Evolutionary conservation across 768 basidiomycete species (phyloP).

Genomic region (Boletellus ananas): DNA sequence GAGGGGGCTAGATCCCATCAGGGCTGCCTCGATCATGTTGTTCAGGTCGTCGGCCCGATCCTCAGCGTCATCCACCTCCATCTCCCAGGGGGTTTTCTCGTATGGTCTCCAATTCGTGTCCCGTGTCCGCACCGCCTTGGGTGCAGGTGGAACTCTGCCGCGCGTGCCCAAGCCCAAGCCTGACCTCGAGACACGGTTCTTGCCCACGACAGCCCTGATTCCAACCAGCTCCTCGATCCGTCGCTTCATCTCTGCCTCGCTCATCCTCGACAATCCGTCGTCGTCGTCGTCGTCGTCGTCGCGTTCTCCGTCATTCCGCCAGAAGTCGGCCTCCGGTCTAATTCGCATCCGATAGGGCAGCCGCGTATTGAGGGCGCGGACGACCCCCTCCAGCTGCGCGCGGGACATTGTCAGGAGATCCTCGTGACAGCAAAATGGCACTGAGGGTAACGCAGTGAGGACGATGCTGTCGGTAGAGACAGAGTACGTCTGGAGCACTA

Average conservation of each 20-base stretch:
- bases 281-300: neutral
- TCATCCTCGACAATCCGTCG: constrained; percentile 24
- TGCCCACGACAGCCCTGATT: constrained; percentile 35
- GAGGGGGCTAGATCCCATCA: constrained; percentile 27
- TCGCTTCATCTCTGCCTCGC: constrained; percentile 45
- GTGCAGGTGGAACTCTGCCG: constrained; percentile 29
- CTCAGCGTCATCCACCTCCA: constrained; percentile 16
- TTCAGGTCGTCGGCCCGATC: constrained; percentile 5
- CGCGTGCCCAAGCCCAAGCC: constrained; percentile 24
- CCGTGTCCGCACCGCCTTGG: constrained; percentile 27
- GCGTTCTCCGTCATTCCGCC: constrained; percentile 4
- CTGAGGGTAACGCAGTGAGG: constrained; percentile 53
- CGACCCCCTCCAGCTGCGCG: constrained; percentile 49
- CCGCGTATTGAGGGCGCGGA: constrained; percentile 49
- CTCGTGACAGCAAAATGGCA: constrained; percentile 73
- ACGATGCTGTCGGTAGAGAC: constrained; percentile 49
- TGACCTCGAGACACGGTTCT: constrained; percentile 21
- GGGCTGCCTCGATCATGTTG: constrained; percentile 14
- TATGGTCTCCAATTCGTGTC: constrained; percentile 14
- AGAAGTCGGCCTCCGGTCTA: constrained; percentile 33
- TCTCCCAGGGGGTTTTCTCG: constrained; percentile 24
- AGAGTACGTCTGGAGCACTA: constrained; percentile 61
- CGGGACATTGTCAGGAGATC: constrained; percentile 65
- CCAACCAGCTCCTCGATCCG: constrained; percentile 62
- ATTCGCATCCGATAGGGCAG: constrained; percentile 54